A percentile compares a stretch with the other conserved stretches of the same genome.
These are phyloP conservation scores for Cryphonectria carpinicola DNA, from an alignment of 2,329 filamentous ascomycete species.

Conservation along the genomic window DNA sequence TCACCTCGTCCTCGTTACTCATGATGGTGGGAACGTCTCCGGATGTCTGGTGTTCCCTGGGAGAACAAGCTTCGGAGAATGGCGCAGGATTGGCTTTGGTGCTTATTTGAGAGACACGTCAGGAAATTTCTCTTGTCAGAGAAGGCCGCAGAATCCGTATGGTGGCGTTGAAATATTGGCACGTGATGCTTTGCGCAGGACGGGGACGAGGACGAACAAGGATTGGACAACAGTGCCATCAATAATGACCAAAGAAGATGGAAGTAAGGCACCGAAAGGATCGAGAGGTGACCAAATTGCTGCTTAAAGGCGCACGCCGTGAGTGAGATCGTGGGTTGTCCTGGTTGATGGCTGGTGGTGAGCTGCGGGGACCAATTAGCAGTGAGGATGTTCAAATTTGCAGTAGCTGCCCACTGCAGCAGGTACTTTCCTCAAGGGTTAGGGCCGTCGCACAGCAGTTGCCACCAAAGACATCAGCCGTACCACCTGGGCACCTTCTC, in stretches of 20 bases:
- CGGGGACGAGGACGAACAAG: not conserved
- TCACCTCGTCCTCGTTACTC: constrained; percentile 13
- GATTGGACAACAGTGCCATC: not conserved
- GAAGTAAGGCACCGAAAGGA: not conserved
- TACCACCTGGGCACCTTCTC: not conserved
- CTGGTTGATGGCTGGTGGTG: not conserved
- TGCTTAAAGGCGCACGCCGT: not conserved
- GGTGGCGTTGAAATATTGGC: not conserved
- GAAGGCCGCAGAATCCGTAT: not conserved
- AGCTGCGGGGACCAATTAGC: not conserved
- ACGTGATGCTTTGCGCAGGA: not conserved
- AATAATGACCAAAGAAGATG: not conserved
- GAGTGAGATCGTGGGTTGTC: not conserved
- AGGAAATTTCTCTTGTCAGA: not conserved
- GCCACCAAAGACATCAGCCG: not conserved
- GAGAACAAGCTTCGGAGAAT: not conserved
- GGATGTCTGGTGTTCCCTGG: not conserved
- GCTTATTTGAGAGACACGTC: not conserved
- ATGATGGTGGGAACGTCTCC: constrained; percentile 2
- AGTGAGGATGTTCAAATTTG: not conserved
- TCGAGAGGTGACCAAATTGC: not conserved
- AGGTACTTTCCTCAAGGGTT: not conserved
- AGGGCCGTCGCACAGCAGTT: not conserved
- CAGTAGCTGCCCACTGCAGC: not conserved
- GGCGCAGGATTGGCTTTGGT: not conserved